Conservation (phyloP, 2,329 filamentous ascomycete species). For the Fusarium vanettenii region DNA sequence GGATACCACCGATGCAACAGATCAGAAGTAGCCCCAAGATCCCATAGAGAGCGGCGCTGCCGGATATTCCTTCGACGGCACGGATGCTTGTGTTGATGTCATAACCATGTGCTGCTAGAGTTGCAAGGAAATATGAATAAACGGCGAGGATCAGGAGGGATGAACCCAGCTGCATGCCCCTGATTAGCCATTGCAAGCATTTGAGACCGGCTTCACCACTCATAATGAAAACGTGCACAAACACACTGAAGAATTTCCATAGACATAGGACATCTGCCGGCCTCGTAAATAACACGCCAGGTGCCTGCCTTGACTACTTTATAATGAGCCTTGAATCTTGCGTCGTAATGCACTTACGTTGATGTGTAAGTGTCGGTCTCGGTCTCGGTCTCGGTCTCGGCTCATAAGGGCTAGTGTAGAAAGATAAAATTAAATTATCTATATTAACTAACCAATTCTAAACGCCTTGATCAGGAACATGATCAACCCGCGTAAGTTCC, state of each 20-base stretch:
- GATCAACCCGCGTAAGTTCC: neutral
- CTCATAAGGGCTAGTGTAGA: neutral
- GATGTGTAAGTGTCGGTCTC: neutral
- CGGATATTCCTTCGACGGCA: conserved; percentile 81
- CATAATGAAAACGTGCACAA: neutral
- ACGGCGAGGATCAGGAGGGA: conserved; percentile 78
- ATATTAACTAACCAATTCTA: too few species aligned
- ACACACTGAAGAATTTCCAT: neutral
- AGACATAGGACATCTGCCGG: neutral
- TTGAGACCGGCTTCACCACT: conserved; percentile 64
- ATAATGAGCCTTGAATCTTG: neutral
- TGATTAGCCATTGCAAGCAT: conserved; percentile 73
- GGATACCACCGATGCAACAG: conserved; percentile 80
- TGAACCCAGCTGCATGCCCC: conserved; percentile 77
- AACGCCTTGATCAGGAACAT: too few species aligned
- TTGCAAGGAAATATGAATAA: conserved; percentile 84
- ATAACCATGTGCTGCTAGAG: conserved; percentile 72
- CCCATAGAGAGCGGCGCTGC: conserved; percentile 78
- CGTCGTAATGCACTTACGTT: neutral
- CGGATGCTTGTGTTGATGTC: conserved; percentile 72
- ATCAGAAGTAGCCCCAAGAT: conserved; percentile 76
- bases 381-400: neutral
- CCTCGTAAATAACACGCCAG: neutral
- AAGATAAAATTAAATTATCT: neutral
- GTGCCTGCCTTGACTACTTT: neutral